Evolutionary conservation across 2,329 filamentous ascomycete species (phyloP).

Genomic region (Ophiostoma himal-ulmi): DNA sequence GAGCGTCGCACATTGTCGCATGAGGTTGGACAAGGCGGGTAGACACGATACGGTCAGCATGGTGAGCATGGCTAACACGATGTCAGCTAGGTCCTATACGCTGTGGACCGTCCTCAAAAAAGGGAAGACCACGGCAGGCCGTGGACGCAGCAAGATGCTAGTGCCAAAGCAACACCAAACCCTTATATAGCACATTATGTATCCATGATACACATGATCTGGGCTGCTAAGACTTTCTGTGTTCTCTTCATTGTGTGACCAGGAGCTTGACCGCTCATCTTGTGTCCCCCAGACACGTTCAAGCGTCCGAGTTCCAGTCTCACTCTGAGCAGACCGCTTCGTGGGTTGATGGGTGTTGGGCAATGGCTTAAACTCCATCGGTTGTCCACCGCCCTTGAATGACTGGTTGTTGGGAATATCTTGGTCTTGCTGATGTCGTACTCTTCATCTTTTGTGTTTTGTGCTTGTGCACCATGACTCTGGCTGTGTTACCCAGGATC

Average conservation of each 20-base stretch:
- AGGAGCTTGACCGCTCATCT: slow-evolving; percentile 11
- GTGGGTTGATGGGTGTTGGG: neutral
- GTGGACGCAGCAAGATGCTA: too few species aligned
- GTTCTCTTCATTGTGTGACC: neutral
- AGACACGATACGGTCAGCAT: slow-evolving; percentile 1
- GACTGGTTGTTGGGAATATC: neutral
- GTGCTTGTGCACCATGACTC: neutral
- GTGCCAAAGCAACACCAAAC: too few species aligned
- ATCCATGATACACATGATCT: neutral
- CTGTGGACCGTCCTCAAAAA: neutral
- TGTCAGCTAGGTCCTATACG: neutral
- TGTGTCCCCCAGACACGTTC: neutral
- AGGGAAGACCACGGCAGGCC: neutral
- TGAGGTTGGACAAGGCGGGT: slow-evolving; percentile 12
- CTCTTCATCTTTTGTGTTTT: neutral
- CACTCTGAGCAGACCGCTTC: neutral
- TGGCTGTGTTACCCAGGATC: neutral
- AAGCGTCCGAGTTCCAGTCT: neutral
- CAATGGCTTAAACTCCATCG: neutral
- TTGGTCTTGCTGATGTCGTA: slow-evolving; percentile 2
- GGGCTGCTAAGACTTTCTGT: neutral
- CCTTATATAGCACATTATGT: neutral
- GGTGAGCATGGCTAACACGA: neutral
- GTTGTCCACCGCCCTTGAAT: neutral
- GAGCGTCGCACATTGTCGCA: neutral